Base-by-base conservation (phyloP, 148 eudicot species). In the Amaranthus cruentus region DNA sequence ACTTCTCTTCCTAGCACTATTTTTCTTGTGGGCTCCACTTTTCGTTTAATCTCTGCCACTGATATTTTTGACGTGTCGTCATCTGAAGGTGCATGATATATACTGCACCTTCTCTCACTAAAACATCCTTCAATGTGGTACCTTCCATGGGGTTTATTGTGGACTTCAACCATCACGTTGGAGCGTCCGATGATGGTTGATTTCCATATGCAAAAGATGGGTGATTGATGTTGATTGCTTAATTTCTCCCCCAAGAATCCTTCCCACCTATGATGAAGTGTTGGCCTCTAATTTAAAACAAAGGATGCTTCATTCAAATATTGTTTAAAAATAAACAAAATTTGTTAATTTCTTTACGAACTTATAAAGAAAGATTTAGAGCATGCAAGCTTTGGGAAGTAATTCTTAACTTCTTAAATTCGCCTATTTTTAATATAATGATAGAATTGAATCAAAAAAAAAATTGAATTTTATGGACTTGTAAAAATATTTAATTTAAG, bases 121-220 rank as follows among this genome's bases (percentile, higher is more conserved):
- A 50, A 80, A 51, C 13, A 71, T 0, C 79, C 79, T 15, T 80
- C 76, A 71, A 80, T 80, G 50, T 80, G 68, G 69, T 75, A 80
- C 53, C 13, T 48, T 46, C 48, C 21, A 7, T 53, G 21, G 2
- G 61, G 10, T 5, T 13, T 38, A 18, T 13, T 44, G 47, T 75
- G 52, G 11, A 75, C 56, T 60, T 80, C 57, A 4, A 75, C 82
- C 52, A 46, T 66, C 59, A 75, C 5, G 43, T 14, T 59, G 7
- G 79, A 80, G 68, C 69, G 79, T 80, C 82, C 79, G 73, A 80
- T 80, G 3, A 80, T 53, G 3, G 63, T 75, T 66, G 82, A 75
- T 59, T 66, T 75, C 73, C 73, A 66, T 51, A 75, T 55, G 73
- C 56, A 59, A 28, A 80, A 66, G 48, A 75, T 46, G 54, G 82